Base-by-base conservation (phyloP, 2,329 filamentous ascomycete genomes). In the Penicillium sclerotigenum region DNA sequence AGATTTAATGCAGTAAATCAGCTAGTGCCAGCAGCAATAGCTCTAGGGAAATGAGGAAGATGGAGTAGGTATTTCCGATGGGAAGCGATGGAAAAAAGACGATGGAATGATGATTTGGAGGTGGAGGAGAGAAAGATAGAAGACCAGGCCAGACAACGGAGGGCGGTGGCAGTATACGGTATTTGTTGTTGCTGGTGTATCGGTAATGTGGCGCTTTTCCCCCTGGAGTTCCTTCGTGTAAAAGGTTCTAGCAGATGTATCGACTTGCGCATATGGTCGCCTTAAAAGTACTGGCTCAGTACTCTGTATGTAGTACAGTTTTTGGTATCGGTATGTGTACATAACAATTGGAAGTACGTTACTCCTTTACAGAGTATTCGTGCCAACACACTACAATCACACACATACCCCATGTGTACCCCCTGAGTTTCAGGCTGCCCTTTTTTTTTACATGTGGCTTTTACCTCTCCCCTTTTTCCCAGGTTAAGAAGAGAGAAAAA, bases 41-140 rank as follows among this genome's bases (percentile, higher is more conserved):
- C 66, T 59, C 51, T 47, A 59, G 62, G 51, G 54, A 54, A 54
- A 56, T 45, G 43, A 64, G 60, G 55, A 55, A 58, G 59, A 59
- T 58, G 60, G 60, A 59, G 47, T 54, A 58, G 54, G 54, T 56
- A 54, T 57, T 56, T 60, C 52, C 54, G 58, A 59, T 55, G 56
- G 52, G 58, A 59, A 54, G 47, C 52, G 59, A 63, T 63, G 58
- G 52, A 57, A 57, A 60, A 59, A 67, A 63, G 65, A 54, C 59
- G 53, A 56, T 56, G 41, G 53, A 56, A 57, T 64, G 63, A 61
- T 64, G 61, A 66, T 56, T 61, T 59, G 58, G 59, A 64, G 59
- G 56, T 57, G 50, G 61, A 60, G 54, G 59, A 65, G 54, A 49
- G 57, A 65, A 59, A 61, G 62, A 54, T 53, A 56, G 54, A 51